Evolutionary conservation across 179 eudicot species (phyloP).

Genomic region (Drosera spatulata): DNA sequence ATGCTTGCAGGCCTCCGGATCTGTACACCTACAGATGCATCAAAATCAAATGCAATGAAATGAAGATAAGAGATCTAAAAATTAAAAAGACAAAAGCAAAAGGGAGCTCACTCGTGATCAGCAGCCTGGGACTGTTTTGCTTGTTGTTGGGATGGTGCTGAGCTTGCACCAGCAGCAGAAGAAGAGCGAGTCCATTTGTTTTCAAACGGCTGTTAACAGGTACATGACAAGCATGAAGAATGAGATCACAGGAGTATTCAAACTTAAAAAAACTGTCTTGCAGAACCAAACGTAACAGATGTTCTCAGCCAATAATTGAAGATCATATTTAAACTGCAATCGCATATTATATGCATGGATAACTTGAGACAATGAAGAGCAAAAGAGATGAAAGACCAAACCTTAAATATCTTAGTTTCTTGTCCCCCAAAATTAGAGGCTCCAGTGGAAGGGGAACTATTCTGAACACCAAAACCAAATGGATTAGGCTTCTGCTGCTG

Average conservation of each 20-base stretch:
- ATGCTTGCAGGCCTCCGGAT: conserved; percentile 68
- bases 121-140: conserved; percentile 44
- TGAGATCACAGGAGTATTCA: background rate
- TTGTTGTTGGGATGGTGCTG: conserved; percentile 37
- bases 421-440: conserved; percentile 29
- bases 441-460: conserved; percentile 33
- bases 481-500: conserved; percentile 54
- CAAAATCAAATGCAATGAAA: conserved; percentile 4
- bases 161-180: conserved; percentile 16
- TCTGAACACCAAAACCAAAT: conserved; percentile 66
- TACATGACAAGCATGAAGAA: background rate
- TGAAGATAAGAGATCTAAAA: conserved; percentile 2
- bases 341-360: background rate
- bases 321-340: background rate
- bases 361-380: background rate
- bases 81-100: conserved; percentile 3
- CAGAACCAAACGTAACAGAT: background rate
- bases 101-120: conserved; percentile 53
- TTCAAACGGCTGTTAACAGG: conserved; percentile 71
- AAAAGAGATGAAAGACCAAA: conserved; percentile 10
- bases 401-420: conserved; percentile 48
- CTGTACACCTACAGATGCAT: conserved; percentile 59
- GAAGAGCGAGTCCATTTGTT: conserved; percentile 81
- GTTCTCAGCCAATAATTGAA: background rate
- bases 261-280: background rate